Base-by-base conservation (phyloP, 192 early-diverging fungal genomes). In the Umbelopsis isabellina region DNA sequence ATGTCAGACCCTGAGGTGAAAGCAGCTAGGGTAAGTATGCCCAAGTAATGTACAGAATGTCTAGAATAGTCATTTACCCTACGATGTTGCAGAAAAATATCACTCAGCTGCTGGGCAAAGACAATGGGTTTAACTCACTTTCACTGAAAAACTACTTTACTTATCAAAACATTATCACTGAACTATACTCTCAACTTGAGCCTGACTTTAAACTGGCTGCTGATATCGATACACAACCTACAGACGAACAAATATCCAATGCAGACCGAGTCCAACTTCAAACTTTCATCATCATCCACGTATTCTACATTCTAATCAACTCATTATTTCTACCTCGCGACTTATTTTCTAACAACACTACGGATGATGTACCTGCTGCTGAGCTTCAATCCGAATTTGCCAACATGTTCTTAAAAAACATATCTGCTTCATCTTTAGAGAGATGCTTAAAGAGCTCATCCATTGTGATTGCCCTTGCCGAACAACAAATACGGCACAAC, bases 221-320 rank as follows among this genome's bases (percentile, higher is more conserved):
- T 3, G 23, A 61, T 33, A 25, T 30, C 25, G 55, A 61, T 61
- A 61, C 33, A 12, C 23, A 35, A 15, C 30, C 25, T 12, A 35
- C 55, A 3, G 27, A 61, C n/a, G 30, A 27, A 2, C 27, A 33
- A 4, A 18, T 61, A 5, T 18, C n/a, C 30, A 15, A 35, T 61
- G 55, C 55, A n/a, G 55, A 61, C 27, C 12, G 55, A 61, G 55
- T 30, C 11, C 55, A 61, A 18, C 25, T 52, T 65, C 69, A 76
- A 65, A 68, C 68, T 13, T 66, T 69, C 53, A 71, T 76, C 66
- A 48, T 76, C 65, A 71, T 53, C 12, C 73, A 70, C 55, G 33
- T 22, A 8, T 58, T 27, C 21, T 70, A 25, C 49, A 46, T 46
- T 46, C 20, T 70, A 16, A 12, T 55, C 50, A 61, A 61, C 30